A percentile compares a stretch with the other conserved stretches of the same genome.
Evolutionary conservation across 2,329 filamentous ascomycete genomes (phyloP).

Genomic region (Sporothrix protearum): DNA sequence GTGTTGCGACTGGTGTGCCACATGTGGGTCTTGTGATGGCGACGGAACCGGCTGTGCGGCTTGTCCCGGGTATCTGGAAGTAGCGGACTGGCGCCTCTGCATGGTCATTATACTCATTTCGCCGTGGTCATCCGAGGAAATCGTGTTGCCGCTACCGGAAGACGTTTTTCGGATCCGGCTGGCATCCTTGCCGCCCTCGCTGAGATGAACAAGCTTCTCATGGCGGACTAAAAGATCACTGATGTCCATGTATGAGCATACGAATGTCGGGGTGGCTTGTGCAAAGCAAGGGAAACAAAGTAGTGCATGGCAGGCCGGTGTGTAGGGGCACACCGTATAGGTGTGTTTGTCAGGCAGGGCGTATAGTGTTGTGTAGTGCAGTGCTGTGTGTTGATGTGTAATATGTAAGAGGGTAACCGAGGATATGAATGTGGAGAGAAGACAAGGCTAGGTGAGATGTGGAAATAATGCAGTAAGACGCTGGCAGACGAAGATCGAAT

Average conservation of each 20-base stretch:
- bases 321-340: neutral
- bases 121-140: conserved; percentile 45
- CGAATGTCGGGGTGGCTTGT: conserved; percentile 29
- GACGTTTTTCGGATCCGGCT: conserved; percentile 52
- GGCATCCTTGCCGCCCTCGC: conserved; percentile 55
- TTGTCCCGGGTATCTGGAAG: conserved; percentile 29
- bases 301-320: neutral
- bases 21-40: conserved; percentile 6
- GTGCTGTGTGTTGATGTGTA: neutral
- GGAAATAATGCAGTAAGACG: neutral
- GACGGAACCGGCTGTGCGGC: neutral
- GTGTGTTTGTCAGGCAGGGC: neutral
- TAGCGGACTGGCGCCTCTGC: conserved; percentile 34
- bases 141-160: conserved; percentile 44
- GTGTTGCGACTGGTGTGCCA: neutral
- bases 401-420: neutral
- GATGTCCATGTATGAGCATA: conserved; percentile 58
- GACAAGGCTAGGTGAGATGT: neutral
- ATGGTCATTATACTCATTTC: conserved; percentile 47
- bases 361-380: neutral
- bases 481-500: neutral
- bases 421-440: neutral
- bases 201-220: conserved; percentile 62
- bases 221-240: conserved; percentile 62
- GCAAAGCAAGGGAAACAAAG: neutral